Evolutionary conservation across 2,329 filamentous ascomycete species (phyloP).

Genomic region (Xylaria polymorpha): DNA sequence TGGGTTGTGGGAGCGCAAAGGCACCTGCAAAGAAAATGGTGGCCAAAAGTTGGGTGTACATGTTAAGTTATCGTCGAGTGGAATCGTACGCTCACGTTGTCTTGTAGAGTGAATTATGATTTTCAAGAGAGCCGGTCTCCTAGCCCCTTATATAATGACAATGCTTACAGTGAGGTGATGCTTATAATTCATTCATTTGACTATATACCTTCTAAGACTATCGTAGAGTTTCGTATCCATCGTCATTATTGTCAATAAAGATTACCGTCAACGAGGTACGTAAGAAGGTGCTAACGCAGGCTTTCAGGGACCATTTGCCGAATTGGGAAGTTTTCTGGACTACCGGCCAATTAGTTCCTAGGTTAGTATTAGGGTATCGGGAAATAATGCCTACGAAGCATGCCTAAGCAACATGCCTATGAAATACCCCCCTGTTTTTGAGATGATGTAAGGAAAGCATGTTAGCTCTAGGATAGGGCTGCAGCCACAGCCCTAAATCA

Average conservation of each 20-base stretch:
- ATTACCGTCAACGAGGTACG: not conserved
- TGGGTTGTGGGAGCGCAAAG: constrained; percentile 29
- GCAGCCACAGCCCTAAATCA: not conserved
- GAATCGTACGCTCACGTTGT: not conserved
- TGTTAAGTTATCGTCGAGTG: not conserved
- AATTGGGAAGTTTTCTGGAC: constrained; percentile 1
- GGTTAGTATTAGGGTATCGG: not conserved
- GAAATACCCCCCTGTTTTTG: not conserved
- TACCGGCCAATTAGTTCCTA: not conserved
- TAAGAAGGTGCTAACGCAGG: not conserved
- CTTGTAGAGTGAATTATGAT: not conserved
- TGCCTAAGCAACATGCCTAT: not conserved
- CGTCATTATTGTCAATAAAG: not conserved
- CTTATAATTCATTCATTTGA: too few relatives aligned
- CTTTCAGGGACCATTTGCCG: not conserved
- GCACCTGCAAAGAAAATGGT: not conserved
- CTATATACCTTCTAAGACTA: not conserved
- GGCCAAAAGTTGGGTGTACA: constrained; percentile 7
- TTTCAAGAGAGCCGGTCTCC: not conserved
- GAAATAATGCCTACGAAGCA: not conserved
- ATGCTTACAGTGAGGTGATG: not conserved
- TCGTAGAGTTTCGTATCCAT: not conserved
- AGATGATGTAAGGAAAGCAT: not conserved
- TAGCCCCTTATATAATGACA: constrained; percentile 11
- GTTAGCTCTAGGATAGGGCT: not conserved